Base-by-base conservation (phyloP, 208 protist species). In the Acanthamoeba triangularis region DNA sequence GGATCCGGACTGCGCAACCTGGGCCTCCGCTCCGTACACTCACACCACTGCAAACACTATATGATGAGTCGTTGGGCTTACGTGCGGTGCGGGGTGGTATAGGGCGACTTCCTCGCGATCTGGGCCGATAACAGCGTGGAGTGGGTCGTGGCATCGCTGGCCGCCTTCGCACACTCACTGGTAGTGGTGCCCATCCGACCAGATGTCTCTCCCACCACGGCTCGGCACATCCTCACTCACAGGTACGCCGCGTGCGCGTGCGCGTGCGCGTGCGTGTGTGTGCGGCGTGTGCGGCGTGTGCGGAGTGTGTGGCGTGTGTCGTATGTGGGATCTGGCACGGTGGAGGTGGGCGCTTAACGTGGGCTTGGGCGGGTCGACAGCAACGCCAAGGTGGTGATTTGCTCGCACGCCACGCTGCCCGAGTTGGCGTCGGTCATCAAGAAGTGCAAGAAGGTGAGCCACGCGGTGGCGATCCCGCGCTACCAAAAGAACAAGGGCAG, bases 121-220 rank as follows among this genome's bases (percentile, higher is more conserved):
- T 91, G 84, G 84, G 84, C 84, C 23, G 56, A 91, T 8, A 91
- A 91, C 84, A 91, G 84, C n/a, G 84, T 72, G 20, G 84, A 91
- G 61, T 91, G 84, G 84, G 61, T 91, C 7, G 52, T 91, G 52
- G 84, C 61, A 4, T 10, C 37, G 61, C 37, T 91, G 54, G 61
- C 52, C 10, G 84, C 61, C 54, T 65, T 91, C 28, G 56, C 56
- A 14, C 44, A 91, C 41, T 91, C 84, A 7, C 25, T 91, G 30
- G 54, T 69, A 1, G 37, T 91, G 28, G 84, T 91, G 52, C 84
- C 84, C 52, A 72, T 91, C 37, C 30, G 61, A 37, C 84, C 84
- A 18, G 61, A 59, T 6, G 61, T 67, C 61, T 61, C 33, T 25
- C 56, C 18, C 8, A 61, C 67, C 37, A 33, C 54, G 23, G 84